Base-by-base conservation (phyloP, 306 rosid species). In the Abrus pulchellus region DNA sequence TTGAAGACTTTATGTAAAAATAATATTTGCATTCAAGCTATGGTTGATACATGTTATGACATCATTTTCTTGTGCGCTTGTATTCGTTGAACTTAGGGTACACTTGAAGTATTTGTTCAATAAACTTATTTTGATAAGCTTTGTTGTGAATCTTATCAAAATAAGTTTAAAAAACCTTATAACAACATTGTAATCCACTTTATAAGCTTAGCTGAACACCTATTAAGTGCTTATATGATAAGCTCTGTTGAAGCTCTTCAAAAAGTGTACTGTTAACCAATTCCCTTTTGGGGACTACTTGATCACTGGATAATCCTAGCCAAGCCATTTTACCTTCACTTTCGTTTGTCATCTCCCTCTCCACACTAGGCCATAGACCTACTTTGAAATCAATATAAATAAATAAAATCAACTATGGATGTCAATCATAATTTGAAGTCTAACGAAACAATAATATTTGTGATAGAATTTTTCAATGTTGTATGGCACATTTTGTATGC, bases 231-330 rank as follows among this genome's bases (percentile, higher is more conserved):
- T 63, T n/a, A 38, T 62, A 62, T 9, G 65, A 59, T 59, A 12
- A 60, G 20, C 43, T 33, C 2, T 2, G 9, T 12, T 10, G 28
- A 61, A 28, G 7, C 13, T 7, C 12, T 28, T 56, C 11, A 7
- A 27, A 44, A 36, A 20, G 20, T 20, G 20, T 20, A 20, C 20
- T 20, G 20, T 20, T 20, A 20, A 20, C 63, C 43, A 79, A 43
- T 69, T 68, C 52, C 69, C 49, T 65, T 49, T 52, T 78, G 66
- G 67, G 28, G 13, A 66, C 49, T 41, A 68, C 49, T 41, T 78
- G 75, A 43, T 43, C 34, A 48, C 20, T 27, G 1, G 27, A 32
- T 55, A 49, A 8, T 61, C 73, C 73, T 29, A 38, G 47, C 56
- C 50, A 5, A 72, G 73, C 50, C 7, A 12, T 70, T 54, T 66